These are phyloP conservation scores for Endothia cerciana DNA, from an alignment of 2,329 filamentous ascomycete species.

Conservation along the genomic window DNA sequence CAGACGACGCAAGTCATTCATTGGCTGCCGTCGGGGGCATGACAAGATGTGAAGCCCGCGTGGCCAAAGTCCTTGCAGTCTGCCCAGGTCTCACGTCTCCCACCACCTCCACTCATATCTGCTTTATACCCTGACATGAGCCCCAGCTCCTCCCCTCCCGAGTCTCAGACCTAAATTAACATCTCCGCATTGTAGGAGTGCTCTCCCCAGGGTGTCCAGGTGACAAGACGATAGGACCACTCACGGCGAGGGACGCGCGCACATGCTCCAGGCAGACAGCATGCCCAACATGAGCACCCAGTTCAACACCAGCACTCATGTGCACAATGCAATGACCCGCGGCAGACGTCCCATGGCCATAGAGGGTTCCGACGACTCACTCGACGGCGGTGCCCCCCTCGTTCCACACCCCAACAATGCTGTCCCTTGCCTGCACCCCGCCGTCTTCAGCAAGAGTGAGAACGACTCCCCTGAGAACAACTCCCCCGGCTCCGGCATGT, in stretches of 20 bases:
- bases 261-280: not conserved
- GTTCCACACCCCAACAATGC: conserved; percentile 1
- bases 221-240: not conserved
- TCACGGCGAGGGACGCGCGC: not conserved
- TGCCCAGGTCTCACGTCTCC: not conserved
- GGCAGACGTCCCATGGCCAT: not conserved
- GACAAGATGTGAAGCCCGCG: no score
- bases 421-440: conserved; percentile 11
- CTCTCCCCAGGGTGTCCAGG: not conserved
- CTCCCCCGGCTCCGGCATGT: conserved; percentile 5
- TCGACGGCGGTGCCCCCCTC: conserved; percentile 17
- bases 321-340: not conserved
- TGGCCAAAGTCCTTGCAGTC: not conserved
- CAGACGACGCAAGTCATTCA: no score
- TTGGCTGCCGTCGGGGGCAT: no score
- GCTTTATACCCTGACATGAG: not conserved
- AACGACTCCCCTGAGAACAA: conserved; percentile 14
- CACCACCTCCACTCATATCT: not conserved
- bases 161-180: not conserved
- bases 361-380: conserved; percentile 11
- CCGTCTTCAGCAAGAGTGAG: conserved; percentile 14
- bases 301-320: conserved; percentile 1
- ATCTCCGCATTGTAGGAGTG: not conserved
- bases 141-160: no score
- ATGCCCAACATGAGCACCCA: not conserved